These are phyloP conservation scores for Cantharellus anzutake DNA, from an alignment of 768 basidiomycete species.

Conservation along the genomic window DNA sequence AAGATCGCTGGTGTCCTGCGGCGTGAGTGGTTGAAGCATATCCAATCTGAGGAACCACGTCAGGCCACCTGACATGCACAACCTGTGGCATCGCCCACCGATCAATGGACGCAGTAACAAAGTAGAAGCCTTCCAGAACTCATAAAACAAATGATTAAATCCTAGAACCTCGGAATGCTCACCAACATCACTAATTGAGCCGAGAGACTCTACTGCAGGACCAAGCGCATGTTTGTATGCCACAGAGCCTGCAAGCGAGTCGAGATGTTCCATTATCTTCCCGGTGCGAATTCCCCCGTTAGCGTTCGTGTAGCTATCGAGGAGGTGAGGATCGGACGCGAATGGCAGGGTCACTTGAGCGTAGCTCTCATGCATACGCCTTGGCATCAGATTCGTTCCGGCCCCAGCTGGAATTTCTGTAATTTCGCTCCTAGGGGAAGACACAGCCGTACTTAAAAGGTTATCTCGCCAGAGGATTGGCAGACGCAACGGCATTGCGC, in stretches of 20 bases:
- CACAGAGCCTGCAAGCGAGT: constrained; percentile 71
- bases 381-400: constrained; percentile 18
- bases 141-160: constrained; percentile 12
- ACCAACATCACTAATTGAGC: constrained; percentile 11
- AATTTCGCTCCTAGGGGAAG: background rate
- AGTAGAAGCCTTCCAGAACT: constrained; percentile 43
- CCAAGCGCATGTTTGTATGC: constrained; percentile 44
- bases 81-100: constrained; percentile 22
- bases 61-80: background rate
- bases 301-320: constrained; percentile 55
- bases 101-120: constrained; percentile 73
- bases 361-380: constrained; percentile 56
- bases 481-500: background rate
- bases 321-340: constrained; percentile 32
- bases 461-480: background rate
- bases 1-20: constrained; percentile 34
- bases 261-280: constrained; percentile 62
- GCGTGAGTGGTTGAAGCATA: constrained; percentile 34
- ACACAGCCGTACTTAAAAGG: background rate
- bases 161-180: too few relatives aligned
- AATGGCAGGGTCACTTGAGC: constrained; percentile 47
- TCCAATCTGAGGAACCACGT: constrained; percentile 29
- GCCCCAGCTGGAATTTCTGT: background rate
- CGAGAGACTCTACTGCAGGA: constrained; percentile 26
- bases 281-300: constrained; percentile 52